Evolutionary conservation across 768 basidiomycete genomes (phyloP).

Genomic region (Psilocybe subaeruginosa): DNA sequence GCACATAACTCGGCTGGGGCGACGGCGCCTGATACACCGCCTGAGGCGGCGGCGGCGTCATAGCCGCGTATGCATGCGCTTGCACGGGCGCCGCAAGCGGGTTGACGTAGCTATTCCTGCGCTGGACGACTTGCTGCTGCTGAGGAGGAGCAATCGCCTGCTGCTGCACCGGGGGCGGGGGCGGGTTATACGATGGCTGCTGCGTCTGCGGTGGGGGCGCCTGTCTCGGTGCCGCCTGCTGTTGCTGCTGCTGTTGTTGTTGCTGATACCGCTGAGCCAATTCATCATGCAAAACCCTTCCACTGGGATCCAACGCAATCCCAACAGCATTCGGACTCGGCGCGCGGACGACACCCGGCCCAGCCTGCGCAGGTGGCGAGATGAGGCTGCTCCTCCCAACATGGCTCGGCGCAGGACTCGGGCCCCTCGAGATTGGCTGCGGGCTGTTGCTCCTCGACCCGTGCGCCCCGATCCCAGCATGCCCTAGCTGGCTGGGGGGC

Average conservation of each 20-base stretch:
- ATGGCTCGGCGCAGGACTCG: constrained; percentile 45
- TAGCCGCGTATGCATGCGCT: constrained; percentile 36
- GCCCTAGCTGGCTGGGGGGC: constrained; percentile 65
- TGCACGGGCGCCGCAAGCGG: constrained; percentile 29
- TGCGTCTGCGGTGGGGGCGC: constrained; percentile 12
- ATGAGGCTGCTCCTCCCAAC: constrained; percentile 40
- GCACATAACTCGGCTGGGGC: constrained; percentile 37
- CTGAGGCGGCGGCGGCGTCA: constrained; percentile 36
- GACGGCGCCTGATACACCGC: constrained; percentile 40
- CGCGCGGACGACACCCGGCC: constrained; percentile 45
- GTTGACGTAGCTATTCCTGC: constrained; percentile 37
- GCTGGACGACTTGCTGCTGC: constrained; percentile 31
- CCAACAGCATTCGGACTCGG: constrained; percentile 81
- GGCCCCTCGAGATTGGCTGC: constrained; percentile 55
- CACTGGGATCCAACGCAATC: constrained; percentile 79
- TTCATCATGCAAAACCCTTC: constrained; percentile 79
- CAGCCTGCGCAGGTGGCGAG: constrained; percentile 37
- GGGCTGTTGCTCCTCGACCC: constrained; percentile 67
- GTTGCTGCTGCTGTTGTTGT: constrained; percentile 41
- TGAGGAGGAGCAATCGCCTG: constrained; percentile 21
- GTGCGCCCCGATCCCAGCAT: constrained; percentile 83
- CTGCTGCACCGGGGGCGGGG: constrained; percentile 26
- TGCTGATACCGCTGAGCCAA: constrained; percentile 66
- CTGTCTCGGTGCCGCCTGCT: constrained; percentile 20
- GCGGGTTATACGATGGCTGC: constrained; percentile 30